Evolutionary conservation across 2,329 filamentous ascomycete genomes (phyloP).

Genomic region (Cyphellophora attinorum): DNA sequence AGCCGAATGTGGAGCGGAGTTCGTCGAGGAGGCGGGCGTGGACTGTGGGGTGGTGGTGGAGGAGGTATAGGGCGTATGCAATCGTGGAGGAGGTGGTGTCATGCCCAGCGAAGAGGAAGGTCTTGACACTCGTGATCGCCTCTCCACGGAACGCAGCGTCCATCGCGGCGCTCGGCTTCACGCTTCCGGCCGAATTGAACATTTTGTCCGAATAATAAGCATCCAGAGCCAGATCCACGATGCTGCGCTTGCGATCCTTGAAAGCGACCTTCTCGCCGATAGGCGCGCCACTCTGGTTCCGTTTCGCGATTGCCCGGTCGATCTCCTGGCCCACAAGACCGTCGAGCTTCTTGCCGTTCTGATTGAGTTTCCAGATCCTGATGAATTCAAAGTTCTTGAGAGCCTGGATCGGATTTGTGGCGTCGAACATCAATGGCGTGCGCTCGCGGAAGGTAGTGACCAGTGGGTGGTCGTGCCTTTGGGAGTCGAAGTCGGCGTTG

Average conservation of each 20-base stretch:
- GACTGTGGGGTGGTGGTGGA: constrained; percentile 24
- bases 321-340: constrained; percentile 11
- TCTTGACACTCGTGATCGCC: constrained; percentile 20
- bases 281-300: background rate
- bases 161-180: background rate
- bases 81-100: constrained; percentile 16
- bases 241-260: constrained; percentile 11
- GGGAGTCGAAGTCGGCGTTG: constrained; percentile 18
- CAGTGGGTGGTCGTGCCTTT: constrained; percentile 16
- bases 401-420: constrained; percentile 3
- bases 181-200: background rate
- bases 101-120: constrained; percentile 23
- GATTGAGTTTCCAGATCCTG: constrained; percentile 10
- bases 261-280: constrained; percentile 3
- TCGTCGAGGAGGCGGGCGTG: constrained; percentile 34
- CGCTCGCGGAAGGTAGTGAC: constrained; percentile 18
- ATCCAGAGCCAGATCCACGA: constrained; percentile 16
- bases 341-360: constrained; percentile 14
- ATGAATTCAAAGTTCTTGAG: constrained; percentile 8
- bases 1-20: constrained; percentile 43
- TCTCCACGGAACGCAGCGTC: constrained; percentile 7
- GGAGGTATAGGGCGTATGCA: constrained; percentile 29
- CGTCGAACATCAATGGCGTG: constrained; percentile 10
- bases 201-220: constrained; percentile 15
- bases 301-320: constrained; percentile 8